Conservation (phyloP, 1,139 yeast genomes). For the Diutina sp. region DNA sequence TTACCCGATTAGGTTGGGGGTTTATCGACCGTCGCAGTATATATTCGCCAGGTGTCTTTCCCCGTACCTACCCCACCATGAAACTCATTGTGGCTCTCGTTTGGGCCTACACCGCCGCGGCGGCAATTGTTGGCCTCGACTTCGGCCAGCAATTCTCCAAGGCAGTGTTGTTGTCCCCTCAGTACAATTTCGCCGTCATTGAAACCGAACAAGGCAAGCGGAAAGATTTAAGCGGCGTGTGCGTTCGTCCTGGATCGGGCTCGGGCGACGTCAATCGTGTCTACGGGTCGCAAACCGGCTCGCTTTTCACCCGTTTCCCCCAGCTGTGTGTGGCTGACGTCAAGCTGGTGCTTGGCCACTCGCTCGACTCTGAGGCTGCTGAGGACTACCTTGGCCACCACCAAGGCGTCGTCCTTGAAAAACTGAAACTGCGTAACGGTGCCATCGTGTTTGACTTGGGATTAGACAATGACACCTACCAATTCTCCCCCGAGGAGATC, state of each 20-base stretch:
- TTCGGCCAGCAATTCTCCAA: constrained; percentile 84
- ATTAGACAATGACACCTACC: constrained; percentile 26
- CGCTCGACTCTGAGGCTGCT: constrained; percentile 34
- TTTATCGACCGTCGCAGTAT: neutral
- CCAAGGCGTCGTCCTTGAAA: constrained; percentile 46
- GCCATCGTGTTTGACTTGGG: constrained; percentile 47
- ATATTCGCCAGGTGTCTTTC: neutral
- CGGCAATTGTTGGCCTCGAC: constrained; percentile 79
- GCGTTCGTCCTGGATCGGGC: constrained; percentile 33
- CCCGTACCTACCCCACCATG: neutral
- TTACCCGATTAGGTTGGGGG: neutral
- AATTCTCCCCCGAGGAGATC: constrained; percentile 54
- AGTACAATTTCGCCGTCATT: constrained; percentile 76
- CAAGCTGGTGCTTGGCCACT: constrained; percentile 60
- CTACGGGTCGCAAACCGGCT: constrained; percentile 68
- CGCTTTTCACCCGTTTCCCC: constrained; percentile 67
- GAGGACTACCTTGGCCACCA: constrained; percentile 36
- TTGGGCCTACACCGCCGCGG: constrained; percentile 7
- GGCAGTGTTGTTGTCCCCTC: constrained; percentile 84
- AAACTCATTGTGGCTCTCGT: neutral
- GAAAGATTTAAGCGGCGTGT: constrained; percentile 73
- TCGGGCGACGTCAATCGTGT: constrained; percentile 48
- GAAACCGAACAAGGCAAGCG: constrained; percentile 86
- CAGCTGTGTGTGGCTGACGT: constrained; percentile 51
- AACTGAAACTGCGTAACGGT: constrained; percentile 24